These are phyloP conservation scores for Nakazawaea pomicola DNA, from an alignment of 805 yeast genomes.

Conservation along the genomic window DNA sequence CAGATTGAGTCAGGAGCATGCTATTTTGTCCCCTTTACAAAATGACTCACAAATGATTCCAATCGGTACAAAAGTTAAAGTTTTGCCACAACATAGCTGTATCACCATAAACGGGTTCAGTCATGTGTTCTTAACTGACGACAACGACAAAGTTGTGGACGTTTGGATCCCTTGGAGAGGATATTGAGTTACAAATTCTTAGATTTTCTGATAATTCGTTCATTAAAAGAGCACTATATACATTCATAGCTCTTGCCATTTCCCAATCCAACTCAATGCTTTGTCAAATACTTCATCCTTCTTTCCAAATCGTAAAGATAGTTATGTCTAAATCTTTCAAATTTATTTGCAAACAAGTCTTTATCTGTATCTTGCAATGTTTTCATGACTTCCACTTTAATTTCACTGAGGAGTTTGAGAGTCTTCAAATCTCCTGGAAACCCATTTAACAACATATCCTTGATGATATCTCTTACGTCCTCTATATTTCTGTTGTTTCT, in stretches of 20 bases:
- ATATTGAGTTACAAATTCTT: conserved; percentile 22
- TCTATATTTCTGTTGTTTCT: conserved; percentile 3
- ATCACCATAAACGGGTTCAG: conserved; percentile 62
- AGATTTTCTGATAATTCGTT: background rate
- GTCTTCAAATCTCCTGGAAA: conserved; percentile 12
- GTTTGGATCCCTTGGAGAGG: conserved; percentile 64
- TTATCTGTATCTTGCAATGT: background rate
- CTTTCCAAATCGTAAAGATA: conserved; percentile 7
- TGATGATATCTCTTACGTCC: conserved; percentile 1
- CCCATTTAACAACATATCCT: conserved; percentile 13
- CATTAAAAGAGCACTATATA: background rate
- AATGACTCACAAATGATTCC: conserved; percentile 42
- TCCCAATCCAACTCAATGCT: no score
- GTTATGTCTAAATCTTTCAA: conserved; percentile 8
- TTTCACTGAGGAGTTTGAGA: conserved; percentile 5
- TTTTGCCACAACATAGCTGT: conserved; percentile 70
- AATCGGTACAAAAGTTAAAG: conserved; percentile 46
- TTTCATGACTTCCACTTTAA: conserved; percentile 7
- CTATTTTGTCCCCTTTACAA: conserved; percentile 56
- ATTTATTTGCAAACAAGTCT: conserved; percentile 9
- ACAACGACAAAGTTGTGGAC: conserved; percentile 44
- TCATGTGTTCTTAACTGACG: conserved; percentile 52
- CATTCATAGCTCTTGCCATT: no score
- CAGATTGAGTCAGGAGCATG: conserved; percentile 76
- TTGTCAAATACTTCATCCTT: conserved; percentile 7